Percentiles rank a stretch among this genome's conserved stretches.
These are phyloP conservation scores for Globisporangium canariense DNA, from an alignment of 352 stramenopile species.

Conservation along the genomic window DNA sequence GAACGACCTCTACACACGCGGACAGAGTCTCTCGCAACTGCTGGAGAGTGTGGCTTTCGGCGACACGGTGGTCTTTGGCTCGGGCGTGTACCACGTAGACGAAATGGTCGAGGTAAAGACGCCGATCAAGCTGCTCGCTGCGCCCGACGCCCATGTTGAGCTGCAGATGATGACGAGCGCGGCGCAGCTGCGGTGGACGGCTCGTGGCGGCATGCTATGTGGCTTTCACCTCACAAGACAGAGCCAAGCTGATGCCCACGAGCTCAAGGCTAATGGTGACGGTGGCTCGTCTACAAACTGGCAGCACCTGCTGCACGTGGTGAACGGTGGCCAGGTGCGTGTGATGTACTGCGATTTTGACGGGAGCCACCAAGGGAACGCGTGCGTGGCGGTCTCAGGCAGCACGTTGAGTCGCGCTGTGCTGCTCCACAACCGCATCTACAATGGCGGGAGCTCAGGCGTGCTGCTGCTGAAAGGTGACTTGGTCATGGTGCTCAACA, in stretches of 20 bases:
- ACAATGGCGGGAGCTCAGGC: constrained; percentile 51
- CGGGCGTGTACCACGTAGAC: constrained; percentile 61
- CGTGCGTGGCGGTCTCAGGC: constrained; percentile 58
- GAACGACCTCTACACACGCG: constrained; percentile 37
- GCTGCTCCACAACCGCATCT: constrained; percentile 59
- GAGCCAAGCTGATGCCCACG: not conserved
- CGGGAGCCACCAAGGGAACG: constrained; percentile 56
- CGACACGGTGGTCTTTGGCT: constrained; percentile 61
- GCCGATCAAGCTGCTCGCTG: constrained; percentile 43
- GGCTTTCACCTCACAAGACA: constrained; percentile 61
- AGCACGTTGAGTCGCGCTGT: constrained; percentile 36
- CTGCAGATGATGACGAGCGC: constrained; percentile 52
- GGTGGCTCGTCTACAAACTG: constrained; percentile 25
- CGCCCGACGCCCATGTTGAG: constrained; percentile 60
- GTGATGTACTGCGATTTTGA: constrained; percentile 72
- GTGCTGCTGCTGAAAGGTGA: constrained; percentile 53
- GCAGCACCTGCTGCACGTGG: constrained; percentile 62
- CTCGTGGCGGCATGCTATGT: constrained; percentile 53
- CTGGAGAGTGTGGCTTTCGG: constrained; percentile 28
- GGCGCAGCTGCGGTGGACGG: constrained; percentile 55
- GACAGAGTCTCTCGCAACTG: constrained; percentile 22
- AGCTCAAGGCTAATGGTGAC: not conserved
- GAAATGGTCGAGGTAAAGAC: constrained; percentile 44
- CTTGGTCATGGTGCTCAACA: constrained; percentile 59
- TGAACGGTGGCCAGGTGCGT: constrained; percentile 36